Evolutionary conservation across 2,329 filamentous ascomycete genomes (phyloP).

Genomic region (Septoria petroselini): DNA sequence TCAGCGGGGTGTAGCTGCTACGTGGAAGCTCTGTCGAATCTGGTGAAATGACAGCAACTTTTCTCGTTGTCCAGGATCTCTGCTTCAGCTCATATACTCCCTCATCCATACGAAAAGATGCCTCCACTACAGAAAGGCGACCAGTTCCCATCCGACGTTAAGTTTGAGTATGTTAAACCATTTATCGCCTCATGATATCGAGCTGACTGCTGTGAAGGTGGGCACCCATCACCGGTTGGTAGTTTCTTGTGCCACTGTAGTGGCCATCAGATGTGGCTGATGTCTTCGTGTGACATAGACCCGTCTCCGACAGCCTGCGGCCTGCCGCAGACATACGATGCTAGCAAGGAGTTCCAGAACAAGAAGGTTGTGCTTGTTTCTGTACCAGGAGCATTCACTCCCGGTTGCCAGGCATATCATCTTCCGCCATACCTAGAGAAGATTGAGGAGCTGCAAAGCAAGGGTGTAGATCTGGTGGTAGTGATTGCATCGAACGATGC

Average conservation of each 20-base stretch:
- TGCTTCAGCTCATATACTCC: not conserved
- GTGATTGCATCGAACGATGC: slow-evolving; percentile 82
- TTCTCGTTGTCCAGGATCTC: not conserved
- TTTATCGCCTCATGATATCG: slow-evolving; percentile 31
- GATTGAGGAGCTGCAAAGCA: slow-evolving; percentile 66
- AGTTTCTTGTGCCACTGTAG: too few relatives aligned
- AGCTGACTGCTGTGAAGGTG: slow-evolving; percentile 52
- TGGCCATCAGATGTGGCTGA: not conserved
- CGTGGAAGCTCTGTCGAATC: too few relatives aligned
- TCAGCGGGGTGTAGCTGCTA: slow-evolving; percentile 2
- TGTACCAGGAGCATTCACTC: slow-evolving; percentile 70
- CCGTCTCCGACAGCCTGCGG: slow-evolving; percentile 71
- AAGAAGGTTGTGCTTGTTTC: slow-evolving; percentile 71
- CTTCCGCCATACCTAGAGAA: slow-evolving; percentile 76
- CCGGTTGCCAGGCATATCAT: slow-evolving; percentile 78
- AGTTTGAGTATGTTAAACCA: slow-evolving; percentile 59
- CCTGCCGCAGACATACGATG: slow-evolving; percentile 72
- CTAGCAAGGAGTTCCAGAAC: slow-evolving; percentile 69
- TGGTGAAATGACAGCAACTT: not conserved
- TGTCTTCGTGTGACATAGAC: not conserved
- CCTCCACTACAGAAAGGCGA: slow-evolving; percentile 72
- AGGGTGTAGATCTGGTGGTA: slow-evolving; percentile 78
- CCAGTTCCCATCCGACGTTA: slow-evolving; percentile 73
- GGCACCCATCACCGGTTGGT: slow-evolving; percentile 70
- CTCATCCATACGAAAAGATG: not conserved